A percentile compares a stretch with the other conserved stretches of the same genome.
Evolutionary conservation across 441 rosid species (phyloP).

Genomic region (Pelargonium fulgidum): DNA sequence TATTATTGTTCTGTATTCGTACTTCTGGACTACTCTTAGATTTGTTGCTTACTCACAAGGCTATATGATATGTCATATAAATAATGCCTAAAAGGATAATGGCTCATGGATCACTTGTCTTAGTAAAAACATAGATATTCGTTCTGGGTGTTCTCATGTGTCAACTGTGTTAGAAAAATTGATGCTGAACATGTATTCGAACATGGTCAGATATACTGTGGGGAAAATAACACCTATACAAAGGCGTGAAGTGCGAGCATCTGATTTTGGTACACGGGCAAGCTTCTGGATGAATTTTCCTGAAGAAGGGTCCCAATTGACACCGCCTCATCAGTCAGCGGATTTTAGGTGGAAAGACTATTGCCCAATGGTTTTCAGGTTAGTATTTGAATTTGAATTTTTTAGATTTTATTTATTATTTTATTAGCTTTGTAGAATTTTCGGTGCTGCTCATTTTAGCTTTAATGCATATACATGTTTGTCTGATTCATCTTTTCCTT

Average conservation of each 20-base stretch:
- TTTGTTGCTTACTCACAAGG: neutral
- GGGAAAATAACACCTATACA: constrained; percentile 96
- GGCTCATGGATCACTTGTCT: constrained; percentile 2
- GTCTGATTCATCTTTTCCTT: no score
- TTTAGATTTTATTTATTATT: neutral
- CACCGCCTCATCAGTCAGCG: constrained; percentile 80
- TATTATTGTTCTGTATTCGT: neutral
- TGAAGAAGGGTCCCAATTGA: constrained; percentile 73
- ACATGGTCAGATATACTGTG: constrained; percentile 73
- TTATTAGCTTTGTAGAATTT: no score
- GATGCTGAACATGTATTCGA: constrained; percentile 21
- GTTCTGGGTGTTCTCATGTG: constrained; percentile 8
- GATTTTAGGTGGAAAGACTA: constrained; percentile 95
- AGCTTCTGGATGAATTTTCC: constrained; percentile 92
- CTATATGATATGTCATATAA: neutral
- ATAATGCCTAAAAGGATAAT: constrained; percentile 13
- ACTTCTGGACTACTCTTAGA: constrained; percentile 10
- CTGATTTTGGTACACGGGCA: constrained; percentile 87
- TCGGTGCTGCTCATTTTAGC: no score
- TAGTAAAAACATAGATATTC: constrained; percentile 13
- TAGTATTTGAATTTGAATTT: constrained; percentile 16
- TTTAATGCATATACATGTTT: no score
- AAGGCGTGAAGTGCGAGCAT: constrained; percentile 72
- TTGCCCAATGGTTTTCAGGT: constrained; percentile 99
- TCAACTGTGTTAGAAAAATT: constrained; percentile 10